These are phyloP conservation scores for Fragilariopsis cylindrus DNA, from an alignment of 108 stramenopile genomes.

Conservation along the genomic window DNA sequence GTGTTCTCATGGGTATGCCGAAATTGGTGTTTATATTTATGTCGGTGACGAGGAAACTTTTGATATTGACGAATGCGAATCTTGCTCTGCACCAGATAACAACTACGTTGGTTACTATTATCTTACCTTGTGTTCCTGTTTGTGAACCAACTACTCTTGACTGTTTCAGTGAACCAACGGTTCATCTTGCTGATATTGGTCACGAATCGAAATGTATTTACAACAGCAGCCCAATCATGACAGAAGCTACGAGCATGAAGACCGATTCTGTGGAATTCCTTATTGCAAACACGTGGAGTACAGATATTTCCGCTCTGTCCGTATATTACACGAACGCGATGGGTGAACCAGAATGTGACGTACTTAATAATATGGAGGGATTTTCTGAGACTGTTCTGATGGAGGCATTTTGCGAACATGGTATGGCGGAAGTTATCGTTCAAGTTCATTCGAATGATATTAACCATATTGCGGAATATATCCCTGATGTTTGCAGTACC, in stretches of 20 bases:
- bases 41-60: background rate
- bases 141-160: background rate
- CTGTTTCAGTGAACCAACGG: background rate
- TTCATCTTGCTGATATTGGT: constrained; percentile 9
- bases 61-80: background rate
- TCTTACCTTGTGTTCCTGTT: constrained; percentile 2
- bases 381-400: background rate
- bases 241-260: background rate
- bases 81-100: background rate
- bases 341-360: background rate
- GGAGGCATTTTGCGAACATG: background rate
- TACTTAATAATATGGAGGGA: background rate
- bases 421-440: background rate
- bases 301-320: background rate
- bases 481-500: background rate
- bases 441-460: background rate
- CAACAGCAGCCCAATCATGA: background rate
- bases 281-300: background rate
- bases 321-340: background rate
- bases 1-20: constrained; percentile 6
- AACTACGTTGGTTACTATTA: constrained; percentile 4
- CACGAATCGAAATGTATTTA: background rate
- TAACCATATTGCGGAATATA: background rate
- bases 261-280: constrained; percentile 1
- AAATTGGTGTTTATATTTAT: background rate